A percentile compares a stretch with the other conserved stretches of the same genome.
Evolutionary conservation across 345 rosid genomes (phyloP).

Genomic region (Lepidium sativum): DNA sequence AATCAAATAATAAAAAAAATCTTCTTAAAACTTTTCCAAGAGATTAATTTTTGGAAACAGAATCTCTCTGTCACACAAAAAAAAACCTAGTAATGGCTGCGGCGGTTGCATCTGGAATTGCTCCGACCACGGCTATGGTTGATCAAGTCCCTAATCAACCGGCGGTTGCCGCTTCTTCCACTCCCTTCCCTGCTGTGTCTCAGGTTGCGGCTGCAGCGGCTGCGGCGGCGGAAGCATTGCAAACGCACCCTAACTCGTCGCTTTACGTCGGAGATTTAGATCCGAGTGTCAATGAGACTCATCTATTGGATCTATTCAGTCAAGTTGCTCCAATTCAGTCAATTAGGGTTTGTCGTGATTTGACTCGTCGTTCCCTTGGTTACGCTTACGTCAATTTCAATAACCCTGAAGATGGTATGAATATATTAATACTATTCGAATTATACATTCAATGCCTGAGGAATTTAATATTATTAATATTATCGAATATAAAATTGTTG

Average conservation of each 20-base stretch:
- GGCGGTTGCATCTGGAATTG: constrained; percentile 28
- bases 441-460: background rate
- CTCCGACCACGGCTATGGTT: constrained; percentile 14
- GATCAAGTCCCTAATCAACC: constrained; percentile 20
- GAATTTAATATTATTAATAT: background rate
- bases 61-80: background rate
- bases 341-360: constrained; percentile 61
- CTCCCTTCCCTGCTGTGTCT: background rate
- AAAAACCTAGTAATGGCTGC: constrained; percentile 26
- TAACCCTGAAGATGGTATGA: constrained; percentile 44
- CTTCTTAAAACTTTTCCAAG: background rate
- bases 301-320: constrained; percentile 44
- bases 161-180: background rate
- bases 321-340: constrained; percentile 44
- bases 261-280: constrained; percentile 71
- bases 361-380: constrained; percentile 44
- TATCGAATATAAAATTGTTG: background rate
- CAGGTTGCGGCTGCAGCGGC: background rate
- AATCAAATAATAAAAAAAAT: constrained; percentile 1
- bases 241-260: constrained; percentile 32
- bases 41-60: background rate
- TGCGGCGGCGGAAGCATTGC: background rate
- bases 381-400: constrained; percentile 62
- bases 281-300: constrained; percentile 38
- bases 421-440: no score